A percentile compares a stretch with the other conserved stretches of the same genome.
Evolutionary conservation across 768 basidiomycete species (phyloP).

Genomic region (Sarcomyxa edulis): DNA sequence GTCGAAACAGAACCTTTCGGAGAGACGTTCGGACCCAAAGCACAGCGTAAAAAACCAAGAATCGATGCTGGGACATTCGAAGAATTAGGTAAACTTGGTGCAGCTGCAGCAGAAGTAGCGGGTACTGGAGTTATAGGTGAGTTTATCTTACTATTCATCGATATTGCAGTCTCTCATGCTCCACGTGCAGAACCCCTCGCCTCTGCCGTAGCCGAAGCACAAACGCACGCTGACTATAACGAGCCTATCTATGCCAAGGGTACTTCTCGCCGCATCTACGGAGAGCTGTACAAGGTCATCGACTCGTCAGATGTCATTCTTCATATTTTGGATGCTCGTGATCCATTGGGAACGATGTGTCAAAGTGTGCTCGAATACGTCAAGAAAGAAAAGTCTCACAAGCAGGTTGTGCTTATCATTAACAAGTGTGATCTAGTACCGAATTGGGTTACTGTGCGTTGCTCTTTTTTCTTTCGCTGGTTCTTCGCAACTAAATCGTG

Average conservation of each 20-base stretch:
- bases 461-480: slow-evolving; percentile 4
- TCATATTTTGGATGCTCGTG: slow-evolving; percentile 92
- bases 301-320: slow-evolving; percentile 97
- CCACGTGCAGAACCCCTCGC: slow-evolving; percentile 40
- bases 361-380: slow-evolving; percentile 90
- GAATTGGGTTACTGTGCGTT: slow-evolving; percentile 94
- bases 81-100: slow-evolving; percentile 70
- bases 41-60: slow-evolving; percentile 86
- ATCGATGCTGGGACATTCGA: slow-evolving; percentile 90
- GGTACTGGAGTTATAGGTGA: slow-evolving; percentile 43
- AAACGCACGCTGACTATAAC: slow-evolving; percentile 72
- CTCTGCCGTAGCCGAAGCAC: slow-evolving; percentile 43
- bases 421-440: slow-evolving; percentile 99
- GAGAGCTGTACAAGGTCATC: slow-evolving; percentile 98
- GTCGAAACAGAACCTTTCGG: slow-evolving; percentile 93
- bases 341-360: slow-evolving; percentile 93
- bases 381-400: slow-evolving; percentile 94
- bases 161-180: background rate
- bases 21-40: slow-evolving; percentile 94
- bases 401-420: slow-evolving; percentile 92
- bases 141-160: slow-evolving; percentile 1
- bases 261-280: slow-evolving; percentile 93
- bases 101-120: slow-evolving; percentile 50
- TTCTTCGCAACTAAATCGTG: too few species aligned
- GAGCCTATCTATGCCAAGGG: slow-evolving; percentile 96